Evolutionary conservation across 2,329 filamentous ascomycete genomes (phyloP), one percentile per base, ranked within the genome.

Genomic region (Gnomoniopsis sp.): DNA sequence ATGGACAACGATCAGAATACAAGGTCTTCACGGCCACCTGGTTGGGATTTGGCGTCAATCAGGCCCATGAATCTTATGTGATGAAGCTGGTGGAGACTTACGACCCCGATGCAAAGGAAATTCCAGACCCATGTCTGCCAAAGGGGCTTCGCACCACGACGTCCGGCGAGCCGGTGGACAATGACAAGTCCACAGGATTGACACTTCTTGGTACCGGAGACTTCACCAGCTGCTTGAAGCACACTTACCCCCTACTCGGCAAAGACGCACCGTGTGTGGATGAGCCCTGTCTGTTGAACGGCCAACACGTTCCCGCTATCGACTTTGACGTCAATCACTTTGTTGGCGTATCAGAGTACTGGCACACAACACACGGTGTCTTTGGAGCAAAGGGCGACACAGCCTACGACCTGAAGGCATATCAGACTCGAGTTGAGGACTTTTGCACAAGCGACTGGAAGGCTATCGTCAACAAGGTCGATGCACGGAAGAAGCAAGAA

Each of bases 301-400:
- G 95, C 1, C 87, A 93, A 63, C 92, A 98, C 70, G 92, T 95
- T 1, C 95, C 95, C 1, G 90, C 91, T 3, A 97, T 99, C 64
- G 95, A 99, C 71, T 99, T 98, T 69, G 88, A 95, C 62, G 88
- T 98, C 38, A 99, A 99, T 67, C 96, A 97, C 71, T 99, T 99
- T 68, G 88, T 99, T 30, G 95, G 95, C 12, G 93, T 99, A 3
- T 98, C 93, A 1, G 95, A 99, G 70, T 99, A 96, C 74, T 99
- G 95, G 93, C 95, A 99, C 72, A 96, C 93, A 0, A 99, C 95
- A 0, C 95, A 99, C 67, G 92, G 95, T 56, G 88, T 98, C 2
- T 98, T 99, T 66, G 86, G 86, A 3, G 86, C 90, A 63, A 82
- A 84, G 62, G 88, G 90, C 65, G 90, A 92, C 65, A 88, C 90